These are phyloP conservation scores for Xenoacremonium recifei DNA, from an alignment of 2,329 filamentous ascomycete genomes.

Conservation along the genomic window DNA sequence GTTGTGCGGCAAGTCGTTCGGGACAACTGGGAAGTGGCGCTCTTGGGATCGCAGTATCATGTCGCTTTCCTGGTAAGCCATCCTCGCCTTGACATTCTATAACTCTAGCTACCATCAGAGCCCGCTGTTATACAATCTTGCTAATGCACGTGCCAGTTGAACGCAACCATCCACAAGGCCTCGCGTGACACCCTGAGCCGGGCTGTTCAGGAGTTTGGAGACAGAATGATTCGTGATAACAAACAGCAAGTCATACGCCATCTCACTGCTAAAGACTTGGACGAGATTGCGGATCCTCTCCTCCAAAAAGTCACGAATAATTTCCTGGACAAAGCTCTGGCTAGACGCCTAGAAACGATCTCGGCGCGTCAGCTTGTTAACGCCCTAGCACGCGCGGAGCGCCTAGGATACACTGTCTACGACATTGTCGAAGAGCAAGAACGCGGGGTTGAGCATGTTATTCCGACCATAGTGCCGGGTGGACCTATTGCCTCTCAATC, in stretches of 20 bases:
- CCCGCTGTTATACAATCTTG: no score
- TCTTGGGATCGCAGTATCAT: slow-evolving; percentile 52
- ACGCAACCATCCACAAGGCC: slow-evolving; percentile 47
- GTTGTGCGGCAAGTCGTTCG: slow-evolving; percentile 48
- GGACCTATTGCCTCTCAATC: slow-evolving; percentile 34
- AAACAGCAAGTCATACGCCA: slow-evolving; percentile 42
- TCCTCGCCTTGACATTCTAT: no score
- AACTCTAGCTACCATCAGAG: no score
- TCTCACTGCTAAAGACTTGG: slow-evolving; percentile 40
- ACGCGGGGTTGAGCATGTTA: slow-evolving; percentile 33
- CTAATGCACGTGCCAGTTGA: slow-evolving; percentile 41
- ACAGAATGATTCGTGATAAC: slow-evolving; percentile 39
- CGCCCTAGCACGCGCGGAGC: slow-evolving; percentile 54
- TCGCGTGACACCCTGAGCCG: slow-evolving; percentile 33
- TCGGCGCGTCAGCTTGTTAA: slow-evolving; percentile 55
- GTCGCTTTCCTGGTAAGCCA: slow-evolving; percentile 52
- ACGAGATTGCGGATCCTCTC: slow-evolving; percentile 43
- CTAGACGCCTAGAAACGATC: slow-evolving; percentile 51
- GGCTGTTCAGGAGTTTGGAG: slow-evolving; percentile 46
- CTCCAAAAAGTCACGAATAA: slow-evolving; percentile 44
- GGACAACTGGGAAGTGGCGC: slow-evolving; percentile 50
- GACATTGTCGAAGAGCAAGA: slow-evolving; percentile 46
- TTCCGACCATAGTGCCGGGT: slow-evolving; percentile 28
- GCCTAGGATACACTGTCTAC: slow-evolving; percentile 53
- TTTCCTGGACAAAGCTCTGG: slow-evolving; percentile 54